Evolutionary conservation across 179 eudicot genomes (phyloP).

Genomic region (Drosera spatulata): DNA sequence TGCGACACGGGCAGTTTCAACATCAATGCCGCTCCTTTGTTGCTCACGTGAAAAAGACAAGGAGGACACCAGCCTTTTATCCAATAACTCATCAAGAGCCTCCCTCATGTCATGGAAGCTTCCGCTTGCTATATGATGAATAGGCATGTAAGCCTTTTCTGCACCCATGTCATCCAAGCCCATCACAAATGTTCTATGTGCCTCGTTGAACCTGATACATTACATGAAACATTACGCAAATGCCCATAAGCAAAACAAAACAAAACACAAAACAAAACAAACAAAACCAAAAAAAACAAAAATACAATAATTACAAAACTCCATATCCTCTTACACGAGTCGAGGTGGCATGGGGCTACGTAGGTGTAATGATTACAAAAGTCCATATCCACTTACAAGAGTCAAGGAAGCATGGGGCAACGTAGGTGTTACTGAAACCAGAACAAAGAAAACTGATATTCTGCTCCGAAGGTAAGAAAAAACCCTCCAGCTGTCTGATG

Average conservation of each 20-base stretch:
- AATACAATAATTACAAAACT: too few species aligned
- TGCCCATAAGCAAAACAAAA: background rate
- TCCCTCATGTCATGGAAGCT: slow-evolving; percentile 5
- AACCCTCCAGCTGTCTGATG: too few species aligned
- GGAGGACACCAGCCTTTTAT: slow-evolving; percentile 4
- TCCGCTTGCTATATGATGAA: slow-evolving; percentile 3
- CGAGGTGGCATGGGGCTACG: too few species aligned
- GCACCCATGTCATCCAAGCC: slow-evolving; percentile 21
- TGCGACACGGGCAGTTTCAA: background rate
- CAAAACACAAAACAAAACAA: background rate
- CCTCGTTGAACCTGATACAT: slow-evolving; percentile 26
- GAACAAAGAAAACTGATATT: too few species aligned
- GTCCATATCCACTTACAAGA: too few species aligned
- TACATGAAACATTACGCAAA: background rate
- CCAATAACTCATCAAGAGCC: background rate
- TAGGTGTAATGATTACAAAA: too few species aligned
- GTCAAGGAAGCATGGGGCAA: too few species aligned
- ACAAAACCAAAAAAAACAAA: background rate
- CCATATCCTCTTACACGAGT: too few species aligned
- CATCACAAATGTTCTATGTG: slow-evolving; percentile 15
- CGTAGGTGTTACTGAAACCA: too few species aligned
- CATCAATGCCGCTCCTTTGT: slow-evolving; percentile 1
- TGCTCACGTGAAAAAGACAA: slow-evolving; percentile 4
- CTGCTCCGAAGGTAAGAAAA: too few species aligned
- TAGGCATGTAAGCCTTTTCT: slow-evolving; percentile 13